These are phyloP conservation scores for Cercophora samala DNA, from an alignment of 495 filamentous ascomycete genomes.

Conservation along the genomic window DNA sequence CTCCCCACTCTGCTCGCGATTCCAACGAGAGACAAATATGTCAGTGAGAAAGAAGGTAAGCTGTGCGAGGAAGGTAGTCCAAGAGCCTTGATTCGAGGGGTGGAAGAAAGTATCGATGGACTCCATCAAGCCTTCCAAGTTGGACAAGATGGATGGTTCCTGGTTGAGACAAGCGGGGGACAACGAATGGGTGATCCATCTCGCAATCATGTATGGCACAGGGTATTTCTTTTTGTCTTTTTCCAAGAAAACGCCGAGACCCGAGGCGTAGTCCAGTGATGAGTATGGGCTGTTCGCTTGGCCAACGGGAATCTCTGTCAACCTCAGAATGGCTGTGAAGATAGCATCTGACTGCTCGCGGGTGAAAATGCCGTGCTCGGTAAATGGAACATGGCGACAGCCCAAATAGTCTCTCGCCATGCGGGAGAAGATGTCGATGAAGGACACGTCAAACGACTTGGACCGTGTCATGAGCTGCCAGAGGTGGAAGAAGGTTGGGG, in stretches of 20 bases:
- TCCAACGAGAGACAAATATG: slow-evolving; percentile 98
- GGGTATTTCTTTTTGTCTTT: slow-evolving; percentile 91
- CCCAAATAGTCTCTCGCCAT: slow-evolving; percentile 77
- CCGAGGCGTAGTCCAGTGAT: slow-evolving; percentile 76
- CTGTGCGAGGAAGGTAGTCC: slow-evolving; percentile 88
- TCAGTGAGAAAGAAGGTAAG: slow-evolving; percentile 91
- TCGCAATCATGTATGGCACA: slow-evolving; percentile 83
- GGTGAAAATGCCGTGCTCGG: slow-evolving; percentile 85
- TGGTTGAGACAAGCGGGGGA: slow-evolving; percentile 78
- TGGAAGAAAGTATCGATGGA: slow-evolving; percentile 99
- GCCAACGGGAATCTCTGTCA: slow-evolving; percentile 95
- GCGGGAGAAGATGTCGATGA: slow-evolving; percentile 85
- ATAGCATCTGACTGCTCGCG: slow-evolving; percentile 88
- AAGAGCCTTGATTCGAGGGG: slow-evolving; percentile 88
- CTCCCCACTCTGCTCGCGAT: slow-evolving; percentile 88
- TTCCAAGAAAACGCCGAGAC: slow-evolving; percentile 79
- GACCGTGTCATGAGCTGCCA: slow-evolving; percentile 93
- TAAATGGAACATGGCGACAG: slow-evolving; percentile 73
- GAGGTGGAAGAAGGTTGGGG: slow-evolving; percentile 90
- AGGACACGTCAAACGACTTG: slow-evolving; percentile 78
- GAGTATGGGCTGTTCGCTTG: slow-evolving; percentile 93
- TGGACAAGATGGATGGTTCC: slow-evolving; percentile 74
- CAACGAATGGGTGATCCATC: slow-evolving; percentile 91
- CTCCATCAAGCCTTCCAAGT: slow-evolving; percentile 89
- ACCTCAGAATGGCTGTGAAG: slow-evolving; percentile 83